phyloP scores from a whole-genome alignment of 2,329 filamentous ascomycete species.

The Colletotrichum liriopes region DNA sequence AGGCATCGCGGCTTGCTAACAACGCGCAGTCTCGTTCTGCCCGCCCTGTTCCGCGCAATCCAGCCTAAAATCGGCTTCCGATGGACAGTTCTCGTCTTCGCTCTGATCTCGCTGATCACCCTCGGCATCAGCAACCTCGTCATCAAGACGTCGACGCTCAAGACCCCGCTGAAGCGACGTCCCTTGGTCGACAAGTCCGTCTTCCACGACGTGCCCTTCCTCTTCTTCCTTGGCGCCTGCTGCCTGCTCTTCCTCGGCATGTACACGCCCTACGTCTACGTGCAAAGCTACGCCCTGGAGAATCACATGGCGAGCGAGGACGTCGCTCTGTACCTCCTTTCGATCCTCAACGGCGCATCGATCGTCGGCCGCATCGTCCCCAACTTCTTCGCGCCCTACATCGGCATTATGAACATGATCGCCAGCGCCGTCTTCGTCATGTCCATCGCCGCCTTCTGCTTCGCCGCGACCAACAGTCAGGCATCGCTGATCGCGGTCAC shows the following conservation, averaged over 20 bases:
- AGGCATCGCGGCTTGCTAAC: background rate
- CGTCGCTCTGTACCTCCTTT: slow-evolving; percentile 59
- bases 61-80: slow-evolving; percentile 35
- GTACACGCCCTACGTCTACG: slow-evolving; percentile 65
- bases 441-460: slow-evolving; percentile 37
- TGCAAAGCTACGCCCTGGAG: slow-evolving; percentile 58
- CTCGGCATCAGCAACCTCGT: slow-evolving; percentile 31
- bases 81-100: slow-evolving; percentile 37
- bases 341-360: slow-evolving; percentile 62
- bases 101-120: slow-evolving; percentile 32
- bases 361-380: slow-evolving; percentile 62
- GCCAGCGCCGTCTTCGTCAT: slow-evolving; percentile 44
- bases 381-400: slow-evolving; percentile 51
- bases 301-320: slow-evolving; percentile 48
- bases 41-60: slow-evolving; percentile 31
- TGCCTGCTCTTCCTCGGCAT: slow-evolving; percentile 61
- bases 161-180: slow-evolving; percentile 30
- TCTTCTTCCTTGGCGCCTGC: slow-evolving; percentile 53
- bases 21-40: slow-evolving; percentile 18
- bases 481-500: slow-evolving; percentile 40
- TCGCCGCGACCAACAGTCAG: slow-evolving; percentile 22
- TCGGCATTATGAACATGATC: slow-evolving; percentile 54
- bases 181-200: slow-evolving; percentile 48
- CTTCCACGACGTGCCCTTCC: slow-evolving; percentile 56
- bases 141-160: slow-evolving; percentile 38